Evolutionary conservation across 305 asterid species (phyloP), one percentile per base, ranked within the genome.

Genomic region (Solanum hybrid): DNA sequence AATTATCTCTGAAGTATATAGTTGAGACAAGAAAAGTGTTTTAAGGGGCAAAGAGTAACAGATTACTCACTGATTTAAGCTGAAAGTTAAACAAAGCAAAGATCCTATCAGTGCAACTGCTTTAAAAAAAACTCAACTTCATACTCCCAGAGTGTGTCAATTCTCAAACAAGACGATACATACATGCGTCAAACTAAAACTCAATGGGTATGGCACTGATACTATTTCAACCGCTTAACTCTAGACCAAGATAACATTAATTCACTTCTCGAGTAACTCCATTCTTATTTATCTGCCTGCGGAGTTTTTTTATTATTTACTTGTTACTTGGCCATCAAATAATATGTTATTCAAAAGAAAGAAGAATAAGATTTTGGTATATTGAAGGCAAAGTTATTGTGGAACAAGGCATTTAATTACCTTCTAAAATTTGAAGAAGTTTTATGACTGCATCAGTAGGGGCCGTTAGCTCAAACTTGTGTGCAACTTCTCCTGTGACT

Each of bases 401-500:
- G 66, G 66, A 51, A 94, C 22, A 97, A 91, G 60, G 93, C 88
- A 87, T 96, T 98, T 92, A 96, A 91, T 2, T 96, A 90, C 4
- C 90, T 64, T 45, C 89, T 77, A 91, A 95, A 95, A 96, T 90
- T 92, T 90, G 0, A 98, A 45, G 19, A 45, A 13, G 10, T 56
- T 15, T 1, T 51, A 0, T 56, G n/a, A 17, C 96, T 77, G 95
- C 94, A 90, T 94, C 94, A 77, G 94, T 94, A 51, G 98, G 98
- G 85, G 95, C 94, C 92, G 92, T 94, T 71, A 82, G 91, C 94
- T 97, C 10, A 93, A 95, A 94, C 91, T 92, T 92, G 92, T 95
- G 96, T 86, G 98, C 98, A 93, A 98, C 99, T 94, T 96, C 98
- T 90, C 99, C 98, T 38, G 98, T 98, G 64, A 96, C 98, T 89